Conservation (phyloP, 352 stramenopile genomes). For the Phytopythium delawarense region DNA sequence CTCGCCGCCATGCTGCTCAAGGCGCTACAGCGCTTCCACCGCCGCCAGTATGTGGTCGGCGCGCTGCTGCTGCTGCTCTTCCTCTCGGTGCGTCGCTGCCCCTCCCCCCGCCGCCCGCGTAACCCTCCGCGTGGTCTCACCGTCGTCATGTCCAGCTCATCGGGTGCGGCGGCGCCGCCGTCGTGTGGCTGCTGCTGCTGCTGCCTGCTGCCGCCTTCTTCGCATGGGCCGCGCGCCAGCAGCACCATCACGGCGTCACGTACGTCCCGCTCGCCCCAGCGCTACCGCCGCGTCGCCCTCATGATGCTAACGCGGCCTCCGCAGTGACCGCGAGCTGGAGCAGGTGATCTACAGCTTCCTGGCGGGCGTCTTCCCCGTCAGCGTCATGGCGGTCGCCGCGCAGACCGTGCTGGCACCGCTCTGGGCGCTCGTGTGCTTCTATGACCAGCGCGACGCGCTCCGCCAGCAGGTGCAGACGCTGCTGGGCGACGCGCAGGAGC, state of each 20-base stretch:
- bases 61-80: constrained; percentile 17
- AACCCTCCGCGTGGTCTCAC: background rate
- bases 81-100: constrained; percentile 14
- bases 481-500: constrained; percentile 12
- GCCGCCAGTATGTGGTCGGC: constrained; percentile 15
- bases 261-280: constrained; percentile 13
- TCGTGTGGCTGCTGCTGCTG: constrained; percentile 25
- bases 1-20: constrained; percentile 16
- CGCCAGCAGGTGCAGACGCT: constrained; percentile 33
- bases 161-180: constrained; percentile 16
- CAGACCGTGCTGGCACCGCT: constrained; percentile 38
- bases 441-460: constrained; percentile 43
- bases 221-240: constrained; percentile 30
- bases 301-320: constrained; percentile 1
- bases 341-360: constrained; percentile 57
- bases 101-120: background rate
- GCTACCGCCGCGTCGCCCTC: background rate
- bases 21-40: constrained; percentile 28
- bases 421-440: constrained; percentile 48
- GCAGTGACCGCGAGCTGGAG: constrained; percentile 53
- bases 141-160: constrained; percentile 17
- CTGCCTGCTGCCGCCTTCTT: constrained; percentile 33
- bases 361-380: constrained; percentile 39
- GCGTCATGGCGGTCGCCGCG: constrained; percentile 31
- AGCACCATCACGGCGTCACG: constrained; percentile 48